Base-by-base conservation (phyloP, 805 yeast genomes). In the Lipomyces orientalis region DNA sequence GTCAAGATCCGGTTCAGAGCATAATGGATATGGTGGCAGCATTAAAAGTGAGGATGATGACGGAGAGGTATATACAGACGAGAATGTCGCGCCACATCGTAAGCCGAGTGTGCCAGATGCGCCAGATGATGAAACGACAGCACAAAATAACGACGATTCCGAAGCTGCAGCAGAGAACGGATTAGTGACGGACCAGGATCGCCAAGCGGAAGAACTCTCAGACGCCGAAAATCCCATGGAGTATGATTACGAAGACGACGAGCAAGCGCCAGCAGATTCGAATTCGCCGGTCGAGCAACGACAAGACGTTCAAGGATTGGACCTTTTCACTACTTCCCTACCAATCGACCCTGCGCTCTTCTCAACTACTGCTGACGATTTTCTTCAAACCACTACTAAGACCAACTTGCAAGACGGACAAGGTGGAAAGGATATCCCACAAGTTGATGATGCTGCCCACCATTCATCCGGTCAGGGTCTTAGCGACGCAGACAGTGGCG, bases 1-100 rank as follows among this genome's bases (percentile, higher is more conserved):
- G 49, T 64, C 67, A 7, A 33, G 61, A 16, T 64, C 67, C 2
- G 67, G 64, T 12, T 64, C 67, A 31, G 67, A 64, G 59, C 61
- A 55, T 31, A 52, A 57, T 37, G 54, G 43, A n/a, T n/a, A 60
- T n/a, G 61, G 56, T 8, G 67, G 49, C 7, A 59, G 62, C 35
- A 52, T 31, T 10, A 14, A 49, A 16, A 43, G 58, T 37, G 64
- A 61, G 34, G 64, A 61, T 35, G 67, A 57, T n/a, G n/a, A 31
- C 46, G 57, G 54, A 12, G 64, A 62, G 14, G 54, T 33, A 14
- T 64, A 64, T 46, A 60, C 49, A 14, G 64, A 64, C 51, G 67
- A 64, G 34, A 64, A 64, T 54, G 37, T 59, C 29, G 63, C 54
- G 33, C 66, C 66, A 19, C 55, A 52, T 52, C 55, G 33, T 10